These are phyloP conservation scores for Puccinia triticina DNA, from an alignment of 1,284 basidiomycete species.

Conservation along the genomic window DNA sequence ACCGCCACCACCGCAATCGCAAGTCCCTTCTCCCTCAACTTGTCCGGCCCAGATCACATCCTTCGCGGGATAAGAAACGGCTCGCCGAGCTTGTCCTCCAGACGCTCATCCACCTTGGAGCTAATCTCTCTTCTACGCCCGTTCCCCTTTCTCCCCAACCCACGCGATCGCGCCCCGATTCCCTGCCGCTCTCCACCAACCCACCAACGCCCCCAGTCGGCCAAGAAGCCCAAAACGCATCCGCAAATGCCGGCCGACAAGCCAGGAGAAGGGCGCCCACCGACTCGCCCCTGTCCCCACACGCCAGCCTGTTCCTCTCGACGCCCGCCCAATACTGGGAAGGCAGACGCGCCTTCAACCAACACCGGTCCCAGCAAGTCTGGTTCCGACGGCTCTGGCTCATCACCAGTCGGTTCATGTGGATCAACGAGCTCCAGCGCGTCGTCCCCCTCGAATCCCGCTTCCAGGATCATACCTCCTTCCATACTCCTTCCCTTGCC, in stretches of 20 bases:
- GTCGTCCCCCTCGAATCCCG: constrained; percentile 9
- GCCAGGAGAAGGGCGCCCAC: background rate
- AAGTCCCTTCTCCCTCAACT: constrained; percentile 40
- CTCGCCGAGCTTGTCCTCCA: constrained; percentile 23
- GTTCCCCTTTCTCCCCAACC: background rate
- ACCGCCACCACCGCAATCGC: constrained; percentile 37
- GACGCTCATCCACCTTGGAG: constrained; percentile 17
- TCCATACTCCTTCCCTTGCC: background rate
- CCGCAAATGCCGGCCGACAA: background rate
- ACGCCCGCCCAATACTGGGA: constrained; percentile 22
- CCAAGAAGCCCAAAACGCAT: background rate
- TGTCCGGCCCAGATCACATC: constrained; percentile 27
- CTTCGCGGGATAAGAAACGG: constrained; percentile 35
- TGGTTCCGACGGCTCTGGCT: constrained; percentile 48
- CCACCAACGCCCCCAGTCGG: background rate
- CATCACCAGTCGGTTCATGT: constrained; percentile 40
- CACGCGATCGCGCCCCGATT: background rate
- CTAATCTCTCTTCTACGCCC: background rate
- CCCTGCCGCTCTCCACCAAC: background rate
- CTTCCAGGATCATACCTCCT: background rate
- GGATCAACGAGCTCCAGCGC: constrained; percentile 35
- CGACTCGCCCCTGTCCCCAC: background rate
- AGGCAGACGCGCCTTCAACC: constrained; percentile 27
- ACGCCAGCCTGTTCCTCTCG: constrained; percentile 14
- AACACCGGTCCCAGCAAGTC: constrained; percentile 43